Percentiles rank a stretch among this genome's conserved stretches.
These are phyloP conservation scores for Infundibulicybe gibba DNA, from an alignment of 768 basidiomycete genomes.

Conservation along the genomic window DNA sequence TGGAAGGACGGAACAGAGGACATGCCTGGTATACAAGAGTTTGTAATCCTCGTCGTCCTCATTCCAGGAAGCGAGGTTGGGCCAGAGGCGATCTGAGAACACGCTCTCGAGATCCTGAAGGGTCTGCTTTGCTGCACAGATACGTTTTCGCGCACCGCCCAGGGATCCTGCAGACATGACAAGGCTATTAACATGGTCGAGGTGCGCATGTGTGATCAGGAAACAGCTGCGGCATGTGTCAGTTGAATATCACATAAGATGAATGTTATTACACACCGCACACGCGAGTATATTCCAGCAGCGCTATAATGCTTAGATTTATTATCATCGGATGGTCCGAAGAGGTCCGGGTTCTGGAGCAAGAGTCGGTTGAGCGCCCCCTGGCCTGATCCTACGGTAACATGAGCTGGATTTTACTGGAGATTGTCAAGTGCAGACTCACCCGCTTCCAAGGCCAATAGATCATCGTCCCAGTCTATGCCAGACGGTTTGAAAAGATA, in stretches of 20 bases:
- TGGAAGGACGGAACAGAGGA: constrained; percentile 10
- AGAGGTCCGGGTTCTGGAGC: constrained; percentile 48
- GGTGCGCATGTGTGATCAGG: constrained; percentile 83
- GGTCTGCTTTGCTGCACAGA: constrained; percentile 57
- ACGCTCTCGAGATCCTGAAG: constrained; percentile 67
- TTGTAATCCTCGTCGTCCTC: constrained; percentile 56
- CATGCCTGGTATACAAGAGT: constrained; percentile 65
- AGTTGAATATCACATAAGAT: constrained; percentile 1
- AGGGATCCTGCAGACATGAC: constrained; percentile 83
- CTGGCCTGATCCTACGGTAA: constrained; percentile 70
- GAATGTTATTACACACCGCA: constrained; percentile 31
- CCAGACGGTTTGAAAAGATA: constrained; percentile 79
- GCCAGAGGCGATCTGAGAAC: constrained; percentile 83
- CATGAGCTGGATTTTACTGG: not conserved
- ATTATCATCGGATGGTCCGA: constrained; percentile 29
- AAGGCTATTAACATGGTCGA: constrained; percentile 86
- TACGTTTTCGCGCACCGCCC: constrained; percentile 54
- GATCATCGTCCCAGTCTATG: constrained; percentile 74
- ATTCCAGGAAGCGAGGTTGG: constrained; percentile 75
- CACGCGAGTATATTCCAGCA: constrained; percentile 50
- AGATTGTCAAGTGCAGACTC: constrained; percentile 14
- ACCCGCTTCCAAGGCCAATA: constrained; percentile 89
- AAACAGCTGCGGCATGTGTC: constrained; percentile 54
- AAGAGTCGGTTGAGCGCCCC: constrained; percentile 72
- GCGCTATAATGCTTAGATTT: constrained; percentile 30